phyloP scores from a whole-genome alignment of 805 yeast genomes.

The Ogataea glucozyma region DNA sequence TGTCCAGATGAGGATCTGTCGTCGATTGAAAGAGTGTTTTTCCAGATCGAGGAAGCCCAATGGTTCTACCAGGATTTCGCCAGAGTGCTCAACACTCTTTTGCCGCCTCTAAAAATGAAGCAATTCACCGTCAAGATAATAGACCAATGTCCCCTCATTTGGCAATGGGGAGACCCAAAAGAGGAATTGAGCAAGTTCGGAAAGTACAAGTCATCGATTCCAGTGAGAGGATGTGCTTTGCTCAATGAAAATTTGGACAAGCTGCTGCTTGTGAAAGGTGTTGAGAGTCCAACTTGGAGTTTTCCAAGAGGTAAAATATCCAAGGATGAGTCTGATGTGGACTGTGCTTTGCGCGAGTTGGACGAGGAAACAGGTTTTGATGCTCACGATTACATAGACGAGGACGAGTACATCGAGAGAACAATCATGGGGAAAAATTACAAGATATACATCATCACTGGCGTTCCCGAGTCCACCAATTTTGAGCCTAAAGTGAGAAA shows the following conservation, averaged over 20 bases:
- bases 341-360: slow-evolving; percentile 90
- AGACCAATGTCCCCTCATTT: slow-evolving; percentile 69
- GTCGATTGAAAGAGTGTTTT: slow-evolving; percentile 77
- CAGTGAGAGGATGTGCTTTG: slow-evolving; percentile 94
- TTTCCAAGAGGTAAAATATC: slow-evolving; percentile 97
- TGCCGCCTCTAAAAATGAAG: slow-evolving; percentile 79
- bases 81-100: slow-evolving; percentile 65
- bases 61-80: slow-evolving; percentile 94
- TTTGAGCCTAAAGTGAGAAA: slow-evolving; percentile 84
- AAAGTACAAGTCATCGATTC: slow-evolving; percentile 83
- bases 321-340: slow-evolving; percentile 84
- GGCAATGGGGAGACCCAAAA: slow-evolving; percentile 84
- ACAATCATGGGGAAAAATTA: slow-evolving; percentile 82
- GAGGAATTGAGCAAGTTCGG: slow-evolving; percentile 79
- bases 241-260: slow-evolving; percentile 70
- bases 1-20: slow-evolving; percentile 90
- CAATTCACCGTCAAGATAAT: slow-evolving; percentile 68
- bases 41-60: slow-evolving; percentile 96
- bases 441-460: slow-evolving; percentile 73
- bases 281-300: slow-evolving; percentile 81
- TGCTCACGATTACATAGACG: slow-evolving; percentile 63
- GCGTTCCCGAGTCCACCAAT: slow-evolving; percentile 72
- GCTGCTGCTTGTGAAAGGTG: slow-evolving; percentile 79
- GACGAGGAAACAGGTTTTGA: slow-evolving; percentile 94
- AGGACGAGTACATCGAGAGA: slow-evolving; percentile 76